Conservation (phyloP, 805 yeast species). For the Candida maesae region DNA sequence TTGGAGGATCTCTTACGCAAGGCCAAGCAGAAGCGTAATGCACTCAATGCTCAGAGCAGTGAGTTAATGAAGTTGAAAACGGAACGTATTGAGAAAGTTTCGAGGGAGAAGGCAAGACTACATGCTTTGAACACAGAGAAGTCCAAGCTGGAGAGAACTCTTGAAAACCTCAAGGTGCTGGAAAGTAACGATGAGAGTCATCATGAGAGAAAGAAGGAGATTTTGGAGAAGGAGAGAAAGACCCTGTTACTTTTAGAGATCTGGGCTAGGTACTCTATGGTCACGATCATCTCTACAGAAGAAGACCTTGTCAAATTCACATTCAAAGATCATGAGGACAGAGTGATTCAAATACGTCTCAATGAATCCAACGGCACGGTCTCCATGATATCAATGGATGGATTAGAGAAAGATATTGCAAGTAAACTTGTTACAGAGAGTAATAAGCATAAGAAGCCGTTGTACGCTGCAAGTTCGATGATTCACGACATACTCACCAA, state of each 20-base stretch:
- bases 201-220: constrained; percentile 3
- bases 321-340: constrained; percentile 3
- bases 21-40: too few species aligned
- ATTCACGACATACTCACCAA: too few species aligned
- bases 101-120: too few species aligned
- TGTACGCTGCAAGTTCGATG: too few species aligned
- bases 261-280: constrained; percentile 8
- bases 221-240: constrained; percentile 15
- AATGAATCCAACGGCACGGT: constrained; percentile 3
- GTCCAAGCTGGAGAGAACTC: too few species aligned
- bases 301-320: constrained; percentile 4
- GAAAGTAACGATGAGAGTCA: constrained; percentile 6
- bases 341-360: constrained; percentile 3
- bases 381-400: neutral
- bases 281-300: constrained; percentile 8
- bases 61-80: too few species aligned
- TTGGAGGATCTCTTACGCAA: too few species aligned
- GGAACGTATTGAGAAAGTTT: too few species aligned
- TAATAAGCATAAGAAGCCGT: too few species aligned
- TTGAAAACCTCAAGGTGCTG: constrained; percentile 3
- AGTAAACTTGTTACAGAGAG: neutral
- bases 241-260: constrained; percentile 11
- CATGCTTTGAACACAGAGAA: too few species aligned
- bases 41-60: too few species aligned
- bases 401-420: neutral